A percentile compares a stretch with the other conserved stretches of the same genome.
Evolutionary conservation across 2,329 filamentous ascomycete species (phyloP).

Genomic region (Phialophora chinensis): DNA sequence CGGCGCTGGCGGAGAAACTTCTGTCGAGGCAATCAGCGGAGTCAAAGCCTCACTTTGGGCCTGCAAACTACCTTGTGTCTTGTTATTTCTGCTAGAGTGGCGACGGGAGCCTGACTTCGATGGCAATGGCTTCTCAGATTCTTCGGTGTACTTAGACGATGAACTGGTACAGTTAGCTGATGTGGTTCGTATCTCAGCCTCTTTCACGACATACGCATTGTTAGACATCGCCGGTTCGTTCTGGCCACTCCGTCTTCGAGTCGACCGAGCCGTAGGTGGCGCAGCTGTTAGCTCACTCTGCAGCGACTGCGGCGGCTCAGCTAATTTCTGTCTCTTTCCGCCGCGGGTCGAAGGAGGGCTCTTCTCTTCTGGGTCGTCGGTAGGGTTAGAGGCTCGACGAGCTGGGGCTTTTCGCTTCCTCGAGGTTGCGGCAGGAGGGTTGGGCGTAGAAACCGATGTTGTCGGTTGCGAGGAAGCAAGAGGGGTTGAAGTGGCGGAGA

Average conservation of each 20-base stretch:
- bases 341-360: constrained; percentile 55
- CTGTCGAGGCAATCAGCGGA: constrained; percentile 35
- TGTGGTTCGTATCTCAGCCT: constrained; percentile 29
- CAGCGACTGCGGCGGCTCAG: constrained; percentile 60
- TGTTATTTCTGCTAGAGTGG: constrained; percentile 71
- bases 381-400: constrained; percentile 58
- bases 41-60: constrained; percentile 29
- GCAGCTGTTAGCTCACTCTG: constrained; percentile 47
- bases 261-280: constrained; percentile 26
- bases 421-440: constrained; percentile 50
- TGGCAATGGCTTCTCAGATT: constrained; percentile 60
- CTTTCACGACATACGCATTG: constrained; percentile 31
- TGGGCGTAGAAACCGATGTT: constrained; percentile 28
- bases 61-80: constrained; percentile 60
- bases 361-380: constrained; percentile 42
- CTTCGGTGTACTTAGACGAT: constrained; percentile 68
- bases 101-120: constrained; percentile 70
- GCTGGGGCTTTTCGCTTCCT: constrained; percentile 75
- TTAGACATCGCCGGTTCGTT: constrained; percentile 45
- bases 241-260: constrained; percentile 26
- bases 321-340: constrained; percentile 71
- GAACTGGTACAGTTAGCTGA: constrained; percentile 54
- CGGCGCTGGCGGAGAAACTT: constrained; percentile 46
- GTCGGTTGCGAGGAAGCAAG: constrained; percentile 26
- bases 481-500: constrained; percentile 47